Evolutionary conservation across 352 stramenopile species (phyloP), one percentile per base, ranked within the genome.

Genomic region (Peronosclerospora sorghi): DNA sequence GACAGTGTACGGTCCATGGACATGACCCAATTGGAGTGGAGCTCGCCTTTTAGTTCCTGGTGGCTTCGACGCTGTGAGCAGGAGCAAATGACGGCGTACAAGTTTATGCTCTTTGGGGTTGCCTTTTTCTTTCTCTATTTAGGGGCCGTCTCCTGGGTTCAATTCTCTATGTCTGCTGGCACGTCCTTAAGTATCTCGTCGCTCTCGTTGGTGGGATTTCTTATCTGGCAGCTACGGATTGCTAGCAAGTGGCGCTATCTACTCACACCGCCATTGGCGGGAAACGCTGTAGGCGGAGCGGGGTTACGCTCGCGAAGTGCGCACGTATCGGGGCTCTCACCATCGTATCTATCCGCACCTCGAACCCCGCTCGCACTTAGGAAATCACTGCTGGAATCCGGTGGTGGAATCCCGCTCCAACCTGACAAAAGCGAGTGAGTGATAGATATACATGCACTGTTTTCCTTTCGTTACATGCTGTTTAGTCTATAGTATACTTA

Each of bases 221-320:
- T 81, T 15, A 56, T 62, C 26, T 89, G 69, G 71, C 73, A 89
- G 52, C 50, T 89, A 10, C 64, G 71, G 23, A 71, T 86, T 51
- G 73, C 68, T 14, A 84, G 71, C 45, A 73, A 75, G 35, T 89
- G 76, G 76, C 58, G 76, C 2, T 89, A 89, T 43, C 56, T 89
- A 40, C 55, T 86, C 9, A 56, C 62, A 27, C 70, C 70, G n/a
- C n/a, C n/a, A n/a, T n/a, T n/a, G n/a, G n/a, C n/a, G n/a, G n/a
- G n/a, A n/a, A n/a, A n/a, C n/a, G n/a, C n/a, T n/a, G n/a, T n/a
- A n/a, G n/a, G n/a, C n/a, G n/a, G n/a, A n/a, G n/a, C n/a, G n/a
- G n/a, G n/a, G n/a, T n/a, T n/a, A n/a, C n/a, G n/a, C n/a, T n/a
- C n/a, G n/a, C n/a, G n/a, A n/a, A n/a, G n/a, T n/a, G n/a, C n/a